phyloP scores from a whole-genome alignment of 73 alveolate genomes.

The Tetrahymena thermophila region DNA sequence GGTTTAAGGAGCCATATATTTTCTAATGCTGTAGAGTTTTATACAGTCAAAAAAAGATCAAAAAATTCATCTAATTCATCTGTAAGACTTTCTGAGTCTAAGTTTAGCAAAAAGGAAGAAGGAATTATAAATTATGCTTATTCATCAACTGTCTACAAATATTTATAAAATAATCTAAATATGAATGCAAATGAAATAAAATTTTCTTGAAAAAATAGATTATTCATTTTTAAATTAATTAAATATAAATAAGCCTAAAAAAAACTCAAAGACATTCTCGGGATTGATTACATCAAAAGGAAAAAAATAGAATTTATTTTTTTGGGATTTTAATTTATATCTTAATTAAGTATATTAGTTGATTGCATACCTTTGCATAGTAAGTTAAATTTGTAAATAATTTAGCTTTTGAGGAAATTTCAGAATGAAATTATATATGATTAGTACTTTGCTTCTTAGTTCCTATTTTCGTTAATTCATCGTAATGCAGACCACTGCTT shows the following conservation, averaged over 20 bases:
- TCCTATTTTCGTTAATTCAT: neutral
- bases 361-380: neutral
- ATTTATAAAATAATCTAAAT: neutral
- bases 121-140: neutral
- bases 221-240: no score
- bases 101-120: neutral
- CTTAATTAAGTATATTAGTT: neutral
- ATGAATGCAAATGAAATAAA: no score
- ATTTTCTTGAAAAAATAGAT: no score
- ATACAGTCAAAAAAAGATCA: neutral
- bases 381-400: neutral
- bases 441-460: neutral
- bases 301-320: no score
- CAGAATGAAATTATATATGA: neutral
- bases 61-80: neutral
- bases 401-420: neutral
- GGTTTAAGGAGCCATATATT: constrained; percentile 32
- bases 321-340: neutral
- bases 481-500: neutral
- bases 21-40: neutral
- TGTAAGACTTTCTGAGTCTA: neutral
- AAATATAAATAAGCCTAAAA: no score
- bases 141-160: neutral
- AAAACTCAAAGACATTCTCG: no score
- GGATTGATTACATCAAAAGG: no score